Conservation (phyloP, 2,329 filamentous ascomycete species). For the Fusarium keratoplasticum region DNA sequence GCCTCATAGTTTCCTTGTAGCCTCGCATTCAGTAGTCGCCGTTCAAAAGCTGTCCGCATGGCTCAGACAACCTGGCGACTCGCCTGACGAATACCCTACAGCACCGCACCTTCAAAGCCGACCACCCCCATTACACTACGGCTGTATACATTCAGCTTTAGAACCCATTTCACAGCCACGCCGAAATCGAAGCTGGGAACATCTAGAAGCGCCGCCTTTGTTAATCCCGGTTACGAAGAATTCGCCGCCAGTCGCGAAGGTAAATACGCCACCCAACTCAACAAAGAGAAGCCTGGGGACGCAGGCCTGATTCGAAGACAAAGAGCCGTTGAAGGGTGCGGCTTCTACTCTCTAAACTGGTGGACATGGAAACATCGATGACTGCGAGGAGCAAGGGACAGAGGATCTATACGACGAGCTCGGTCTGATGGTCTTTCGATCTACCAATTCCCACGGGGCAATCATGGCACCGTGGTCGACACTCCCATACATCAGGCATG, state of each 20-base stretch:
- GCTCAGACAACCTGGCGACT: not conserved
- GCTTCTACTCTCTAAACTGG: no score
- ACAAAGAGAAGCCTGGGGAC: not conserved
- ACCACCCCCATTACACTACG: not conserved
- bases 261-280: not conserved
- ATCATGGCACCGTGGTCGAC: not conserved
- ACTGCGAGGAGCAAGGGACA: not conserved
- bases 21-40: not conserved
- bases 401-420: not conserved
- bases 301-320: not conserved
- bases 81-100: not conserved
- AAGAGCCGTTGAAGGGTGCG: no score
- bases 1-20: not conserved
- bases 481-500: not conserved
- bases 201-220: not conserved
- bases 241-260: not conserved
- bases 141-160: not conserved
- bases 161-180: not conserved
- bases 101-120: not conserved
- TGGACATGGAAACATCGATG: not conserved
- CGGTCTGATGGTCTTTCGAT: not conserved
- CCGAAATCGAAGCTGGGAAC: not conserved
- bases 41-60: not conserved
- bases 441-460: not conserved
- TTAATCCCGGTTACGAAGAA: not conserved